These are phyloP conservation scores for Strigomonas oncopelti DNA, from an alignment of 208 protist species.

Conservation along the genomic window DNA sequence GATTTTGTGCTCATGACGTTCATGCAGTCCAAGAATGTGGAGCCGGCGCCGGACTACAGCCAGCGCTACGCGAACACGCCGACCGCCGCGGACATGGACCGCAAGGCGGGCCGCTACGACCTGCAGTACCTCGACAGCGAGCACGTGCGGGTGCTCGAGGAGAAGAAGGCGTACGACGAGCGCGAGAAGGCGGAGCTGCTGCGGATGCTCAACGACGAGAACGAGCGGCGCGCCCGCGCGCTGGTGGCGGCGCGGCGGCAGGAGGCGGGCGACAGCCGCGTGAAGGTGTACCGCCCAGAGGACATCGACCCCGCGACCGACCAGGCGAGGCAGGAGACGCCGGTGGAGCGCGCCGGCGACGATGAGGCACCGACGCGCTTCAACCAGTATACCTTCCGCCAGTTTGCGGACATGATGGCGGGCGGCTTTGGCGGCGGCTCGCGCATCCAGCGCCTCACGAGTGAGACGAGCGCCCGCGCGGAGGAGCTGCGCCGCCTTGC, in stretches of 20 bases:
- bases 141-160: constrained; percentile 29
- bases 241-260: neutral
- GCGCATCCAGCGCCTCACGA: constrained; percentile 72
- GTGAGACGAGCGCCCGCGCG: constrained; percentile 45
- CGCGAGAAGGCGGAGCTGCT: constrained; percentile 65
- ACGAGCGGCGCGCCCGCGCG: constrained; percentile 19
- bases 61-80: constrained; percentile 78
- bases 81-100: constrained; percentile 66
- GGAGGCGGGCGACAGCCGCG: constrained; percentile 20
- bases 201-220: constrained; percentile 78
- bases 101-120: constrained; percentile 35
- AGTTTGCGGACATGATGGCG: constrained; percentile 62
- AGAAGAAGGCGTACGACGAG: constrained; percentile 39
- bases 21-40: constrained; percentile 68
- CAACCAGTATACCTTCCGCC: constrained; percentile 48
- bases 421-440: constrained; percentile 78
- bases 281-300: constrained; percentile 52
- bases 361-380: constrained; percentile 23
- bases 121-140: constrained; percentile 23
- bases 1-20: constrained; percentile 77
- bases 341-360: neutral
- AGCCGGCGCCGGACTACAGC: constrained; percentile 79
- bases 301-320: constrained; percentile 31
- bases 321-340: constrained; percentile 16
- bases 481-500: constrained; percentile 39